Evolutionary conservation across 129 eudicot species (phyloP).

Genomic region (Artemisia argyi): DNA sequence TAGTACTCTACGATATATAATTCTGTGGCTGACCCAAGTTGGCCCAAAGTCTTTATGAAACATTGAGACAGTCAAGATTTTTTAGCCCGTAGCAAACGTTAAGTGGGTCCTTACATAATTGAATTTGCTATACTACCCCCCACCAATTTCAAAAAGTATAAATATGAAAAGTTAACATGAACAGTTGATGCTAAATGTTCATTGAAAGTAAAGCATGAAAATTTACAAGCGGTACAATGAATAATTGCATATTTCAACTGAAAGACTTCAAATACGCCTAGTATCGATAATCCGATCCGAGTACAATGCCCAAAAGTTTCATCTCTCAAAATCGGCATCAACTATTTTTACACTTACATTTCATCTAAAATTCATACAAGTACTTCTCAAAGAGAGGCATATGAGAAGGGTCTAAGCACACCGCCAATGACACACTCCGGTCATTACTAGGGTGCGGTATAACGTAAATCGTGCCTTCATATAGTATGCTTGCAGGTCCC

Average conservation of each 20-base stretch:
- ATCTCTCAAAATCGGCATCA: background rate
- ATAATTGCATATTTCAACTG: too few species aligned
- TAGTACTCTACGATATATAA: background rate
- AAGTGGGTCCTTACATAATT: background rate
- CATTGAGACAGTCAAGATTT: background rate
- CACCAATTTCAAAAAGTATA: too few species aligned
- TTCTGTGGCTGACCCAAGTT: background rate
- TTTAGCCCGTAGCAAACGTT: background rate
- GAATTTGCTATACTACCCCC: too few species aligned
- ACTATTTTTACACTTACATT: background rate
- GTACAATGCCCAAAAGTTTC: background rate
- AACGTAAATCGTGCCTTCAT: slow-evolving; percentile 40
- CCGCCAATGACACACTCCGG: slow-evolving; percentile 40
- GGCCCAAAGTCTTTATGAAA: background rate
- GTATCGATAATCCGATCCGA: background rate
- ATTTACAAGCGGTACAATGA: too few species aligned
- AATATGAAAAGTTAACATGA: too few species aligned
- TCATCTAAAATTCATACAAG: slow-evolving; percentile 6
- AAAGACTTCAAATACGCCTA: too few species aligned
- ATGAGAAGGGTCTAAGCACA: slow-evolving; percentile 28
- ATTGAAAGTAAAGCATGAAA: too few species aligned
- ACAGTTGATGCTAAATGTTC: too few species aligned
- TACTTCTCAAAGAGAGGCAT: slow-evolving; percentile 20
- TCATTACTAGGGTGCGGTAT: slow-evolving; percentile 36
- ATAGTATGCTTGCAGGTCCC: slow-evolving; percentile 47